Percentiles rank a stretch among this genome's conserved stretches.
These are phyloP conservation scores for Mycena maculata DNA, from an alignment of 768 basidiomycete genomes.

Conservation along the genomic window DNA sequence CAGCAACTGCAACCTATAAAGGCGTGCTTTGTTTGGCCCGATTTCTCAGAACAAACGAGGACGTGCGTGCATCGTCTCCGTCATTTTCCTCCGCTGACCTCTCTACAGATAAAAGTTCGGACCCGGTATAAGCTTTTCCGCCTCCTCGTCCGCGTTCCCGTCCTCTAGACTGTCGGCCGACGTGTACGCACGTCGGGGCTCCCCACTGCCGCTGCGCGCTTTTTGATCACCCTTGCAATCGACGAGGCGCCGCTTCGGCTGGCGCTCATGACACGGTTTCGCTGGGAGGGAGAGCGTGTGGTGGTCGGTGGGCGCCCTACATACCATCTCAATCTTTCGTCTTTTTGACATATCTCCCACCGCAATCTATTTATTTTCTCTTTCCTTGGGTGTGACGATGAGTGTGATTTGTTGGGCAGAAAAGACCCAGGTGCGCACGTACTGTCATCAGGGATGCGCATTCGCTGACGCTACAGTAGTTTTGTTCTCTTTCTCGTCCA, in stretches of 20 bases:
- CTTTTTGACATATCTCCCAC: too few relatives aligned
- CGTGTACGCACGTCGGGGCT: constrained; percentile 49
- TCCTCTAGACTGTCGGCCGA: constrained; percentile 69
- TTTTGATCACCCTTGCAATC: constrained; percentile 52
- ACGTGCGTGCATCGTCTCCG: constrained; percentile 48
- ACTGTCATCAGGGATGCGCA: too few relatives aligned
- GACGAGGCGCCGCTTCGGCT: constrained; percentile 79
- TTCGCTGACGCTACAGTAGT: too few relatives aligned
- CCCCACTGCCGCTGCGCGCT: constrained; percentile 47
- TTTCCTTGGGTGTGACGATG: too few relatives aligned
- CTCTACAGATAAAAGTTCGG: constrained; percentile 81
- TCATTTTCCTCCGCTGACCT: constrained; percentile 9
- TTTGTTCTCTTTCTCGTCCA: too few relatives aligned
- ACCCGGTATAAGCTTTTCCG: constrained; percentile 82
- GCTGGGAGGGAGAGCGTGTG: constrained; percentile 39
- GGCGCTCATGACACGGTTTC: constrained; percentile 71
- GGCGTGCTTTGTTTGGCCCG: constrained; percentile 18
- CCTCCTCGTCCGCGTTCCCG: constrained; percentile 96
- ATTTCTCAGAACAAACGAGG: constrained; percentile 78
- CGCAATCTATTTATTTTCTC: too few relatives aligned
- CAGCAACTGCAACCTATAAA: constrained; percentile 24
- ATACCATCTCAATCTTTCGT: constrained; percentile 26
- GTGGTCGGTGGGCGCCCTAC: constrained; percentile 45
- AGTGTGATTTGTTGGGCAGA: too few relatives aligned
- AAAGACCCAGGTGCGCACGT: too few relatives aligned